Evolutionary conservation across 2,329 filamentous ascomycete species (phyloP).

Genomic region (Cytospora schulzeri): DNA sequence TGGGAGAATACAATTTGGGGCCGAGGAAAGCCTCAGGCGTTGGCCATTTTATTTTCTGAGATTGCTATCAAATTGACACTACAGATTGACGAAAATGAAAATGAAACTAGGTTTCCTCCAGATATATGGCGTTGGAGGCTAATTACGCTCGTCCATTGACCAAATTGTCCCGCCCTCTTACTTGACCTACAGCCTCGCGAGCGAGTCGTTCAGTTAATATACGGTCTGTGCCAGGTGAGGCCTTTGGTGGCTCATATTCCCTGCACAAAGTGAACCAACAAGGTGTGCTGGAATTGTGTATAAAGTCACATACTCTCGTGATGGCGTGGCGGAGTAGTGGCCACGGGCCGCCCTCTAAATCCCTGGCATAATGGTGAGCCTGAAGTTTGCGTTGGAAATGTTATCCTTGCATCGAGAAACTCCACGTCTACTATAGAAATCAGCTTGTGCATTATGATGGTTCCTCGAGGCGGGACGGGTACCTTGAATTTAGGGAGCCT

Average conservation of each 20-base stretch:
- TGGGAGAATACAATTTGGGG: not conserved
- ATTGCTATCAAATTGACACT: too few species aligned
- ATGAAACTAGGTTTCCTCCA: not conserved
- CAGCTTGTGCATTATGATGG: not conserved
- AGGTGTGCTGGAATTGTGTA: not conserved
- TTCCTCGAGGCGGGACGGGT: not conserved
- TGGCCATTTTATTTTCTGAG: not conserved
- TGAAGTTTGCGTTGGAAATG: not conserved
- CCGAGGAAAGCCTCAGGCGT: not conserved
- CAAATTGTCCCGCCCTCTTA: not conserved
- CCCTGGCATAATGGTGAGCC: not conserved
- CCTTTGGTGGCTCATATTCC: not conserved
- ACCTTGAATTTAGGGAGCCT: not conserved
- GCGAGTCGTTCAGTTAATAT: not conserved
- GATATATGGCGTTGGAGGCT: not conserved
- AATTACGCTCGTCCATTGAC: not conserved
- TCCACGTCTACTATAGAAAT: not conserved
- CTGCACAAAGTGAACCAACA: not conserved
- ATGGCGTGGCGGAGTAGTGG: not conserved
- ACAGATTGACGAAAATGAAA: not conserved
- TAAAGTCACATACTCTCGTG: not conserved
- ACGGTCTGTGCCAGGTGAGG: not conserved
- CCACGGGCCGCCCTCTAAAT: not conserved
- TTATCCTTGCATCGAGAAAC: not conserved
- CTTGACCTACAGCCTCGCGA: not conserved